Evolutionary conservation across 306 rosid genomes (phyloP).

Genomic region (Pachyrhizus erosus): DNA sequence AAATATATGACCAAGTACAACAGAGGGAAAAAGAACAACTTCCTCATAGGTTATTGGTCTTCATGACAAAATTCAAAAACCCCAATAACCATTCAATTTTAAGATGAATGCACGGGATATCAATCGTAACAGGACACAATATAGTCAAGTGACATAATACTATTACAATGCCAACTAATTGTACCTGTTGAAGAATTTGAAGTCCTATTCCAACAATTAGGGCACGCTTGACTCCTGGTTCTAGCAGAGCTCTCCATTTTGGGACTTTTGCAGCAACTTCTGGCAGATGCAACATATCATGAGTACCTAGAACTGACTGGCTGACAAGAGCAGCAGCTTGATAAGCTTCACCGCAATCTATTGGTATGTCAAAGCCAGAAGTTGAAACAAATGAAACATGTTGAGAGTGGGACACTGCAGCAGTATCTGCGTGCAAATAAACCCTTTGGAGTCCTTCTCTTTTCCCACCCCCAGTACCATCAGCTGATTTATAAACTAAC

Average conservation of each 20-base stretch:
- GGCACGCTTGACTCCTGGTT: slow-evolving; percentile 96
- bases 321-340: slow-evolving; percentile 90
- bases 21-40: background rate
- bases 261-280: slow-evolving; percentile 63
- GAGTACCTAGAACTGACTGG: slow-evolving; percentile 73
- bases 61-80: background rate
- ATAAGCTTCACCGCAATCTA: slow-evolving; percentile 65
- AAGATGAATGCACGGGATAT: slow-evolving; percentile 27
- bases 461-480: slow-evolving; percentile 57
- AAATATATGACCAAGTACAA: background rate
- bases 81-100: slow-evolving; percentile 21
- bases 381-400: slow-evolving; percentile 73
- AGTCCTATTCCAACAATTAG: slow-evolving; percentile 84
- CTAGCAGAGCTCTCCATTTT: slow-evolving; percentile 78
- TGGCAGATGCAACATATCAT: slow-evolving; percentile 51
- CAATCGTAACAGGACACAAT: slow-evolving; percentile 15
- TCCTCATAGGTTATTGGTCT: background rate
- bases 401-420: slow-evolving; percentile 59
- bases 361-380: slow-evolving; percentile 68
- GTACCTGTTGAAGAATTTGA: slow-evolving; percentile 98
- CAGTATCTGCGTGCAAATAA: slow-evolving; percentile 83
- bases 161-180: slow-evolving; percentile 4
- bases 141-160: background rate
- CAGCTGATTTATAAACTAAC: slow-evolving; percentile 83
- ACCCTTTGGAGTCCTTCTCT: slow-evolving; percentile 83